Percentiles rank a stretch among this genome's conserved stretches.
These are phyloP conservation scores for Fusarium drepaniforme DNA, from an alignment of 2,329 filamentous ascomycete genomes.

Conservation along the genomic window DNA sequence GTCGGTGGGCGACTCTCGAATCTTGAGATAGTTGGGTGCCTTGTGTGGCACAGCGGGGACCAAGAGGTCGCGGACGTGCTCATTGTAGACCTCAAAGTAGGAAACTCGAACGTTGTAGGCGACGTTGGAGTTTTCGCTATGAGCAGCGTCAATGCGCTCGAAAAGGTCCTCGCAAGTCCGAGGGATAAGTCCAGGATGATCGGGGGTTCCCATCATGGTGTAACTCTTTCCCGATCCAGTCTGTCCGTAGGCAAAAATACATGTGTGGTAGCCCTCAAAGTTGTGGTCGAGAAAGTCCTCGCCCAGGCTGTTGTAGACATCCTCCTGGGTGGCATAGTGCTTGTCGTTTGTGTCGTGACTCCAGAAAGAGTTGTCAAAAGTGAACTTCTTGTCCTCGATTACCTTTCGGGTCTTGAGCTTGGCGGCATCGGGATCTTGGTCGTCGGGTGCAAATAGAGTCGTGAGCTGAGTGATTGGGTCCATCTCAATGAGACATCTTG, in stretches of 20 bases:
- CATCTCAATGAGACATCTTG: slow-evolving; percentile 92
- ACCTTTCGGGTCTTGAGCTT: slow-evolving; percentile 77
- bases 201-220: slow-evolving; percentile 93
- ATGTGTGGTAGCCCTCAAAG: slow-evolving; percentile 99
- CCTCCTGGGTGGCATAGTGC: slow-evolving; percentile 92
- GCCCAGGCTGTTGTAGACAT: slow-evolving; percentile 93
- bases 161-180: slow-evolving; percentile 97
- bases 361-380: slow-evolving; percentile 99
- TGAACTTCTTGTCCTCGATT: slow-evolving; percentile 90
- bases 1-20: slow-evolving; percentile 93
- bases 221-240: slow-evolving; percentile 98
- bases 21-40: slow-evolving; percentile 92
- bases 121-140: slow-evolving; percentile 87
- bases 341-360: slow-evolving; percentile 83
- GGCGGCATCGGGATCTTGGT: slow-evolving; percentile 63
- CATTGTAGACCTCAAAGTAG: slow-evolving; percentile 99
- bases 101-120: slow-evolving; percentile 98
- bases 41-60: slow-evolving; percentile 78
- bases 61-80: slow-evolving; percentile 95
- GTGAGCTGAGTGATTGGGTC: slow-evolving; percentile 88
- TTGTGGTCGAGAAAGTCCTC: slow-evolving; percentile 99
- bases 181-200: slow-evolving; percentile 91
- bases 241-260: slow-evolving; percentile 98
- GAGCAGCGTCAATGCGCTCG: slow-evolving; percentile 84
- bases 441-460: slow-evolving; percentile 78